These are phyloP conservation scores for Salix arbutifolia DNA, from an alignment of 345 rosid species.

Conservation along the genomic window DNA sequence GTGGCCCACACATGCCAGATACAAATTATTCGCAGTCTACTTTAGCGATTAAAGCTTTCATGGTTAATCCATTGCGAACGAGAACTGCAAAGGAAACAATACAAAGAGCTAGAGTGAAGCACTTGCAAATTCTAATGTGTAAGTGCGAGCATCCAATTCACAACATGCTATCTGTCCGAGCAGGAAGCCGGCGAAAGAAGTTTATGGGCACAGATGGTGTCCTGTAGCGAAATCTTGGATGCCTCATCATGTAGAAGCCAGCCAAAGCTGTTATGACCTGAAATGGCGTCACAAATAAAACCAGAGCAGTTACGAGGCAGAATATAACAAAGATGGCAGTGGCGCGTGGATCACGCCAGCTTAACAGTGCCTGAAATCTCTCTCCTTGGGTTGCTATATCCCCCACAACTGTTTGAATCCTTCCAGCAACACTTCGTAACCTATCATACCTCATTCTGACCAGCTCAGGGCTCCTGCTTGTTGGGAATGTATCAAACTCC, in stretches of 20 bases:
- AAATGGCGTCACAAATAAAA: constrained; percentile 33
- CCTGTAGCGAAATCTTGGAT: constrained; percentile 34
- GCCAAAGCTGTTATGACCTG: constrained; percentile 31
- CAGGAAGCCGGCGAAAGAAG: constrained; percentile 31
- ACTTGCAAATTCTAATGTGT: constrained; percentile 3
- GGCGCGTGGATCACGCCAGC: constrained; percentile 35
- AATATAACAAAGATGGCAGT: constrained; percentile 21
- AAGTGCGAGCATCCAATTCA: constrained; percentile 10
- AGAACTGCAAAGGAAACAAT: neutral
- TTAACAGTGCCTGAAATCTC: constrained; percentile 28
- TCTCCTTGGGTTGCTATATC: constrained; percentile 41
- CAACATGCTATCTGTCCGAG: constrained; percentile 33
- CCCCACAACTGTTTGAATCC: constrained; percentile 33
- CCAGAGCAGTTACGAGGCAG: constrained; percentile 26
- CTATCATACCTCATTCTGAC: constrained; percentile 33
- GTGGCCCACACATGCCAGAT: neutral
- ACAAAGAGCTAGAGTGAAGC: neutral
- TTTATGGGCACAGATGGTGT: constrained; percentile 27
- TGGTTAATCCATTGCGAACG: constrained; percentile 5
- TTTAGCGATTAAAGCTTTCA: neutral
- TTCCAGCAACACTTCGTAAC: constrained; percentile 28
- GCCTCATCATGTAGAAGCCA: constrained; percentile 33
- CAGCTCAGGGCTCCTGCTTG: constrained; percentile 28
- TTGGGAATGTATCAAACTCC: constrained; percentile 34
- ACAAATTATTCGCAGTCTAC: constrained; percentile 2